These are phyloP conservation scores for Solanum stenotomum DNA, from an alignment of 257 asterid genomes.

Conservation along the genomic window DNA sequence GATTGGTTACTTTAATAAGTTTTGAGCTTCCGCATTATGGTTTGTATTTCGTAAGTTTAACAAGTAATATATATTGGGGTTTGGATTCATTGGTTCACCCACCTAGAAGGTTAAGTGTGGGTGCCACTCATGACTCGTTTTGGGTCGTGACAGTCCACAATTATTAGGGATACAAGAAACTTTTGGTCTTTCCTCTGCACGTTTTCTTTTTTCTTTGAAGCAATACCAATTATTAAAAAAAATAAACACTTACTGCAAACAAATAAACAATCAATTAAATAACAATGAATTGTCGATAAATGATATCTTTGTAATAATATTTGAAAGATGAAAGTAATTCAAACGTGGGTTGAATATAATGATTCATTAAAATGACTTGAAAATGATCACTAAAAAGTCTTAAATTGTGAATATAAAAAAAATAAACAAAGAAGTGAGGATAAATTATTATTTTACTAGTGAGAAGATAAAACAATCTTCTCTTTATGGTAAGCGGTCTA, in stretches of 20 bases:
- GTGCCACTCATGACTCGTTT: too few species aligned
- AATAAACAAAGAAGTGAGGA: not conserved
- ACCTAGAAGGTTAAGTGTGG: too few species aligned
- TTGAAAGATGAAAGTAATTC: not conserved
- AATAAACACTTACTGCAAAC: too few species aligned
- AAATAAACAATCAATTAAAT: too few species aligned
- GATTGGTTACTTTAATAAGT: too few species aligned
- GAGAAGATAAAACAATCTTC: not conserved
- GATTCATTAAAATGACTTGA: not conserved
- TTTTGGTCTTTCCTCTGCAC: not conserved
- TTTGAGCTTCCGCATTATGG: too few species aligned
- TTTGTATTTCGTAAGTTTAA: too few species aligned
- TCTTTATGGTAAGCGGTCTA: too few species aligned
- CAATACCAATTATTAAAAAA: not conserved
- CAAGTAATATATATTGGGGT: too few species aligned
- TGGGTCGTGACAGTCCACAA: not conserved
- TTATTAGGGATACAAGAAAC: not conserved
- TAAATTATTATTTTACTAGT: not conserved
- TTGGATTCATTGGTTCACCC: too few species aligned
- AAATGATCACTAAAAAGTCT: not conserved
- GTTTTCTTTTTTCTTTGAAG: not conserved
- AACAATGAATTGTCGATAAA: not conserved
- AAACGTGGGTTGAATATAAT: not conserved
- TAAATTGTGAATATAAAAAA: not conserved
- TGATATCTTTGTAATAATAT: not conserved